Evolutionary conservation across 1,284 basidiomycete genomes (phyloP).

Genomic region (Ustilago loliicola): DNA sequence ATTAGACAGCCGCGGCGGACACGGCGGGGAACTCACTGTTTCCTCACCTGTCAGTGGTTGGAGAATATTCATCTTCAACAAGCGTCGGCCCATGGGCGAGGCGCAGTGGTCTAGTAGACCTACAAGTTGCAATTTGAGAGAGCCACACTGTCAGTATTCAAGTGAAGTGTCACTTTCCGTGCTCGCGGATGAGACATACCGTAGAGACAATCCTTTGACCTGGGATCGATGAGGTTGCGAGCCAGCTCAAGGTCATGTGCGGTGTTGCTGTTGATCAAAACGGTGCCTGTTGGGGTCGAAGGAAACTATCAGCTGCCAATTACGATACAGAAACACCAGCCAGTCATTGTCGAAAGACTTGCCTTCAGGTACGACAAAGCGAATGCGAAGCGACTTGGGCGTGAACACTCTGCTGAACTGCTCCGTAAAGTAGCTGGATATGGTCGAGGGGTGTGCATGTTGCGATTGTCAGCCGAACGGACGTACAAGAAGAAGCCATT

Average conservation of each 20-base stretch:
- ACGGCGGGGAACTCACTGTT: background rate
- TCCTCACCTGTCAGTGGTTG: conserved; percentile 80
- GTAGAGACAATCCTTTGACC: conserved; percentile 47
- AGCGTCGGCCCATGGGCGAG: conserved; percentile 86
- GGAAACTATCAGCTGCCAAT: background rate
- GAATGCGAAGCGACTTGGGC: conserved; percentile 80
- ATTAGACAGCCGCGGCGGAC: background rate
- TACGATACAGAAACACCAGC: background rate
- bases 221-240: conserved; percentile 39
- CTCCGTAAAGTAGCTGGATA: conserved; percentile 82
- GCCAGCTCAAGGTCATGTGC: conserved; percentile 88
- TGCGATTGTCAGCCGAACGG: background rate
- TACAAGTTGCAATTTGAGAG: conserved; percentile 11
- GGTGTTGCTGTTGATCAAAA: conserved; percentile 91
- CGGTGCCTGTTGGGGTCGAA: conserved; percentile 75
- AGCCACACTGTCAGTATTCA: background rate
- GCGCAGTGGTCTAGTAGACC: conserved; percentile 80
- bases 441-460: conserved; percentile 37
- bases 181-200: conserved; percentile 20
- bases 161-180: too few species aligned
- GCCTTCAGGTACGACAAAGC: conserved; percentile 79
- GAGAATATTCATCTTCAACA: conserved; percentile 84
- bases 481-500: background rate
- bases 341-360: background rate
- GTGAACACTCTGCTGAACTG: conserved; percentile 75